These are phyloP conservation scores for Ophiostoma tasmaniense DNA, from an alignment of 2,329 filamentous ascomycete species.

Conservation along the genomic window DNA sequence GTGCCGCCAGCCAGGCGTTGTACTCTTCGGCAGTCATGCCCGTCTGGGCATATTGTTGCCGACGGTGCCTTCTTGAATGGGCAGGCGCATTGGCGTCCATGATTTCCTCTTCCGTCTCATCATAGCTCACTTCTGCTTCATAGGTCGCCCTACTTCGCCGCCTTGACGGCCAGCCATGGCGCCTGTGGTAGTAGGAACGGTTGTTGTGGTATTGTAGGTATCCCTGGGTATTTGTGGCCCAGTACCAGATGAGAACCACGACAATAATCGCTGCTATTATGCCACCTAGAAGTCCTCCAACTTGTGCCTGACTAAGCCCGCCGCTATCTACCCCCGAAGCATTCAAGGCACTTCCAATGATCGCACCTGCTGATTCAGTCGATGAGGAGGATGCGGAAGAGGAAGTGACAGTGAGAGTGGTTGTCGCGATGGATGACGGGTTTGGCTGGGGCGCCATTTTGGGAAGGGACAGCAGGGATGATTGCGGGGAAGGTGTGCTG, in stretches of 20 bases:
- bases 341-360: neutral
- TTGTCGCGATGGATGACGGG: neutral
- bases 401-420: neutral
- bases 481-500: neutral
- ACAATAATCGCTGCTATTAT: constrained; percentile 32
- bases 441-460: neutral
- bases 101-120: neutral
- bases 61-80: constrained; percentile 1
- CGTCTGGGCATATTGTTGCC: neutral
- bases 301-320: constrained; percentile 25
- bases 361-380: neutral
- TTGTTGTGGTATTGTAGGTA: constrained; percentile 5
- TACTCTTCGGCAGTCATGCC: neutral
- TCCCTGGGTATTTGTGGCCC: constrained; percentile 20
- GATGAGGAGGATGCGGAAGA: neutral
- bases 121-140: neutral
- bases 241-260: constrained; percentile 29
- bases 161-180: neutral
- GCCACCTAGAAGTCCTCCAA: constrained; percentile 36
- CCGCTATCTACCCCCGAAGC: neutral
- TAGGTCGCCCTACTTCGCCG: neutral
- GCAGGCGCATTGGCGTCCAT: neutral
- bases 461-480: neutral
- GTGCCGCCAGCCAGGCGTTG: neutral
- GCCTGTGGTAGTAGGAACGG: neutral